Evolutionary conservation across 1,139 yeast species (phyloP).

Genomic region (Suhomyces wounanorum): DNA sequence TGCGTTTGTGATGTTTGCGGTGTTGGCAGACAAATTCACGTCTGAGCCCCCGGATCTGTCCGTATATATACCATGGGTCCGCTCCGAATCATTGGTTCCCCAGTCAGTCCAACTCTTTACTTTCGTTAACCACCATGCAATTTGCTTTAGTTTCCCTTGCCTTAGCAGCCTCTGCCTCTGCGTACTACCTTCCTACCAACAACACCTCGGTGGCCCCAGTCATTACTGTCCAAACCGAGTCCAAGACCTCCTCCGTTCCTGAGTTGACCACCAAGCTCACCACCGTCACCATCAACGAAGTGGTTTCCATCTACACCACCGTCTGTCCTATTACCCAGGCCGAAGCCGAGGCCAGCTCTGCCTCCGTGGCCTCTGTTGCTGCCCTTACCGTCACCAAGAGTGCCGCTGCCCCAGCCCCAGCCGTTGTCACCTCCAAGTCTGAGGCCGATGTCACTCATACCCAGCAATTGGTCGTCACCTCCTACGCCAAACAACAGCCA

Average conservation of each 20-base stretch:
- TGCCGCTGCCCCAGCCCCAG: slow-evolving; percentile 10
- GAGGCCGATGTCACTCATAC: slow-evolving; percentile 10
- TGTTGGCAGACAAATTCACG: background rate
- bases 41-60: background rate
- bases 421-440: slow-evolving; percentile 3
- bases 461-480: slow-evolving; percentile 7
- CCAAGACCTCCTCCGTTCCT: slow-evolving; percentile 15
- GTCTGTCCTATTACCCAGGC: slow-evolving; percentile 22
- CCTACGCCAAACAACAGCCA: slow-evolving; percentile 8
- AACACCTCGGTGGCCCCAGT: slow-evolving; percentile 7
- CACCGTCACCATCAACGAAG: slow-evolving; percentile 20
- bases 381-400: slow-evolving; percentile 7
- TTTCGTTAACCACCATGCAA: slow-evolving; percentile 17
- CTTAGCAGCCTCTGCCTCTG: slow-evolving; percentile 15
- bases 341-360: slow-evolving; percentile 11
- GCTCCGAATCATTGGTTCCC: background rate
- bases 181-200: slow-evolving; percentile 10
- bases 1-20: background rate
- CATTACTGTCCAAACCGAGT: background rate
- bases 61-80: slow-evolving; percentile 5
- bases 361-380: slow-evolving; percentile 15
- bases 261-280: slow-evolving; percentile 13
- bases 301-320: slow-evolving; percentile 23
- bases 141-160: slow-evolving; percentile 16
- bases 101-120: slow-evolving; percentile 20